A percentile compares a stretch with the other conserved stretches of the same genome.
These are phyloP conservation scores for Fonsecaea pedrosoi DNA, from an alignment of 2,329 filamentous ascomycete species.

Conservation along the genomic window DNA sequence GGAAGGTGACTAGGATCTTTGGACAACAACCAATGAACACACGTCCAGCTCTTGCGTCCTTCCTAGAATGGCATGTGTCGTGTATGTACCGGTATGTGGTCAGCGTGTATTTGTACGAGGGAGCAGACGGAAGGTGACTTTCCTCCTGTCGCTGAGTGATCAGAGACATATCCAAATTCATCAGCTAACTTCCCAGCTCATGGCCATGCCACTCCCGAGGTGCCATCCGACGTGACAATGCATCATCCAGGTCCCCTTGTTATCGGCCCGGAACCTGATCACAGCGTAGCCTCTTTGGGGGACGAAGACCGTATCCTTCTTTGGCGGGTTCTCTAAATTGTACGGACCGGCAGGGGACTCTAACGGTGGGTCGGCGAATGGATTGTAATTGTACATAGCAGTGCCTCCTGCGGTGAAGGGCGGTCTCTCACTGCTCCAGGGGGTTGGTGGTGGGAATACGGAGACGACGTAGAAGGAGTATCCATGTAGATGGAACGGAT, in stretches of 20 bases:
- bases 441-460: constrained; percentile 12
- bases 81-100: background rate
- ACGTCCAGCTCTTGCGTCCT: background rate
- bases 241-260: constrained; percentile 47
- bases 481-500: constrained; percentile 61
- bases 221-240: constrained; percentile 50
- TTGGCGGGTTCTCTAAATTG: constrained; percentile 18
- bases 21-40: background rate
- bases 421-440: constrained; percentile 37
- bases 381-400: constrained; percentile 23
- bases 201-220: constrained; percentile 52
- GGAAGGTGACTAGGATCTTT: background rate
- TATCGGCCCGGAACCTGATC: constrained; percentile 46
- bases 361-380: constrained; percentile 13
- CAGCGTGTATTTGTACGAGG: background rate
- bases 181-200: constrained; percentile 47
- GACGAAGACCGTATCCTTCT: constrained; percentile 27
- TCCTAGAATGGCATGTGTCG: background rate
- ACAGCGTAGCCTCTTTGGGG: constrained; percentile 27
- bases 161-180: background rate
- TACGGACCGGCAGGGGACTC: constrained; percentile 24
- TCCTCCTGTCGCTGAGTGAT: background rate
- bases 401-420: constrained; percentile 12
- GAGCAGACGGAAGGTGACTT: background rate
- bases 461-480: constrained; percentile 59